A percentile compares a stretch with the other conserved stretches of the same genome.
phyloP scores from a whole-genome alignment of 2,329 filamentous ascomycete species.

The Cladosporium velox region DNA sequence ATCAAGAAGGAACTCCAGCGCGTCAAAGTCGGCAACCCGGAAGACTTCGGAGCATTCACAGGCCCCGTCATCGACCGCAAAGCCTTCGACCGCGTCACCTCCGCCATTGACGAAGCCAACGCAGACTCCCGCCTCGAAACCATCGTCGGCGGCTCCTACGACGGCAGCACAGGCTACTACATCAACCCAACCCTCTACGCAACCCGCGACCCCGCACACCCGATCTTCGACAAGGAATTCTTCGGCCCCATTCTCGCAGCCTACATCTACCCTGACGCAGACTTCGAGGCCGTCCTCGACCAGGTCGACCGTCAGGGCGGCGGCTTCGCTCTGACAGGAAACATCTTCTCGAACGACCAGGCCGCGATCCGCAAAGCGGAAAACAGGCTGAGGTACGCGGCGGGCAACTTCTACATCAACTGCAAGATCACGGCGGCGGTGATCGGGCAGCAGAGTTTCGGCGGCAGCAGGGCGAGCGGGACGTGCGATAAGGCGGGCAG shows the following conservation, averaged over 20 bases:
- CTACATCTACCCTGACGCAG: constrained; percentile 74
- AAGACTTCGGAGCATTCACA: constrained; percentile 75
- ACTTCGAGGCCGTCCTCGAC: constrained; percentile 71
- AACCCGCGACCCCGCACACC: constrained; percentile 72
- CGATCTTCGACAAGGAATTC: constrained; percentile 74
- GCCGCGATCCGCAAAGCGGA: constrained; percentile 67
- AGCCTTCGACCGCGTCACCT: constrained; percentile 77
- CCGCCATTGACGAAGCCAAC: constrained; percentile 79
- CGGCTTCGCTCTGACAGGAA: constrained; percentile 71
- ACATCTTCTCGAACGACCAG: constrained; percentile 72
- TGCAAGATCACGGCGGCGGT: constrained; percentile 66
- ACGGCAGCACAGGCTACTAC: constrained; percentile 77
- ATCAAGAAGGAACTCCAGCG: constrained; percentile 68
- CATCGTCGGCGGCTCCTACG: constrained; percentile 74
- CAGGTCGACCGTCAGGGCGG: constrained; percentile 19
- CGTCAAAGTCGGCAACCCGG: constrained; percentile 70
- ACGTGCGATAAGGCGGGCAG: constrained; percentile 62
- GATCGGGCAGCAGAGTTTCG: constrained; percentile 45
- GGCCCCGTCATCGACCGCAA: constrained; percentile 82
- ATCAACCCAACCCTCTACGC: constrained; percentile 81
- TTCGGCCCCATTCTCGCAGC: constrained; percentile 77
- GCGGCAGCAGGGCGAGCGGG: constrained; percentile 57
- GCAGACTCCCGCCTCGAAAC: constrained; percentile 71
- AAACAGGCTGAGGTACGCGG: constrained; percentile 69
- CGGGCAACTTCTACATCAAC: constrained; percentile 86